phyloP scores from a whole-genome alignment of 1,284 basidiomycete species.

The Taiwanofungus camphoratus region DNA sequence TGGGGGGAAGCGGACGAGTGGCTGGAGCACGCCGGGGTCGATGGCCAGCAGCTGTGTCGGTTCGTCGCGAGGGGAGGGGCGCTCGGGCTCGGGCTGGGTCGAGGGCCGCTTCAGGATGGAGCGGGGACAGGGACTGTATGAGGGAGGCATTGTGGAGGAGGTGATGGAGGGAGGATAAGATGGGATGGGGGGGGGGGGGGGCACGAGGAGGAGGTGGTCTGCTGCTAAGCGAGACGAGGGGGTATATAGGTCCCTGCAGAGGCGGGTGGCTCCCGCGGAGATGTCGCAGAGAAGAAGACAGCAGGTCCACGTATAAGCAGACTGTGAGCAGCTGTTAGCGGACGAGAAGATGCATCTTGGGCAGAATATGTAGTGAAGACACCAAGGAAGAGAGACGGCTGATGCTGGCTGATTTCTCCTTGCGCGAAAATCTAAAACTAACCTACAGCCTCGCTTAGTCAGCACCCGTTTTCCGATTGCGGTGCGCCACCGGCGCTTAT shows the following conservation, averaged over 20 bases:
- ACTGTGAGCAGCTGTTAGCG: background rate
- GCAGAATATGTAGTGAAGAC: too few species aligned
- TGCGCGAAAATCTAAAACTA: too few species aligned
- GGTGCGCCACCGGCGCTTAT: too few species aligned
- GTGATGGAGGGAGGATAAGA: constrained; percentile 1
- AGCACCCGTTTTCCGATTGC: too few species aligned
- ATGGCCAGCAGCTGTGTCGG: constrained; percentile 17
- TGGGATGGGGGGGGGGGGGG: constrained; percentile 7
- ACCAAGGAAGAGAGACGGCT: too few species aligned
- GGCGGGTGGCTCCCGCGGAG: background rate
- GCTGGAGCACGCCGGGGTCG: constrained; percentile 12
- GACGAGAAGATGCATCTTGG: background rate
- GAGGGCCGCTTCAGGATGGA: constrained; percentile 37
- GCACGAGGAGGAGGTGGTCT: background rate
- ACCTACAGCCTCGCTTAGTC: too few species aligned
- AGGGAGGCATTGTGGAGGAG: constrained; percentile 17
- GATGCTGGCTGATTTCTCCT: too few species aligned
- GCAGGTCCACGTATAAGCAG: too few species aligned
- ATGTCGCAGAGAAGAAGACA: background rate
- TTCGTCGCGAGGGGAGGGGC: constrained; percentile 18
- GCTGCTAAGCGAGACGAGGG: background rate
- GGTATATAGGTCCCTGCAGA: background rate
- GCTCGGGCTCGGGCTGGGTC: constrained; percentile 10
- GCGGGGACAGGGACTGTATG: constrained; percentile 30
- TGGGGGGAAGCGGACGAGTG: constrained; percentile 54